Percentiles rank a stretch among this genome's conserved stretches.
These are phyloP conservation scores for Pisolithus microcarpus DNA, from an alignment of 768 basidiomycete genomes.

Conservation along the genomic window DNA sequence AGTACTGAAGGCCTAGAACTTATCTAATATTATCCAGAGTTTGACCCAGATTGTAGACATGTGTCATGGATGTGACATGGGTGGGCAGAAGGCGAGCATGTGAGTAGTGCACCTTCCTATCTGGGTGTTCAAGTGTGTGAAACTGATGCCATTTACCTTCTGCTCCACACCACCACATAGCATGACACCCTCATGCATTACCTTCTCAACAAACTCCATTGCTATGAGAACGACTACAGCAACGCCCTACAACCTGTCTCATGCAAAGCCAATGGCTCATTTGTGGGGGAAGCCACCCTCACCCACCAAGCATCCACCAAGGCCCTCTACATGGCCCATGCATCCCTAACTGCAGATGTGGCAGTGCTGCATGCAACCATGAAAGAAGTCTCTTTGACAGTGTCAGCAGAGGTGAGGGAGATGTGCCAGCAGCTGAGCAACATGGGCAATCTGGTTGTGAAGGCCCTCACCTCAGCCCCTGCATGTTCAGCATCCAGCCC, in stretches of 20 bases:
- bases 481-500: no score
- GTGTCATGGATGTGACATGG: no score
- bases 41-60: no score
- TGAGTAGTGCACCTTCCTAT: slow-evolving; percentile 9
- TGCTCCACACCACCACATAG: background rate
- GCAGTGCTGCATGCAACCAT: background rate
- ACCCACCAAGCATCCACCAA: background rate
- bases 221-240: slow-evolving; percentile 19
- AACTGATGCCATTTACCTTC: background rate
- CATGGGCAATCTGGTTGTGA: background rate
- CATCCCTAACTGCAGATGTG: background rate
- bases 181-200: slow-evolving; percentile 12
- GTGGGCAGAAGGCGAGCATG: slow-evolving; percentile 33
- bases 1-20: no score
- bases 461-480: no score
- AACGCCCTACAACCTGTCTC: slow-evolving; percentile 4
- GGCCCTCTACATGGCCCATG: background rate
- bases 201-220: slow-evolving; percentile 22
- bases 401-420: background rate
- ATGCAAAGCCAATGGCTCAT: background rate
- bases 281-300: background rate
- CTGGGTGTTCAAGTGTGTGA: background rate
- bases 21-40: no score
- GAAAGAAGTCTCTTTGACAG: no score
- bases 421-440: background rate